Evolutionary conservation across 768 basidiomycete species (phyloP), one percentile per base, ranked within the genome.

Genomic region (Porphyrellus cyaneotinctus): DNA sequence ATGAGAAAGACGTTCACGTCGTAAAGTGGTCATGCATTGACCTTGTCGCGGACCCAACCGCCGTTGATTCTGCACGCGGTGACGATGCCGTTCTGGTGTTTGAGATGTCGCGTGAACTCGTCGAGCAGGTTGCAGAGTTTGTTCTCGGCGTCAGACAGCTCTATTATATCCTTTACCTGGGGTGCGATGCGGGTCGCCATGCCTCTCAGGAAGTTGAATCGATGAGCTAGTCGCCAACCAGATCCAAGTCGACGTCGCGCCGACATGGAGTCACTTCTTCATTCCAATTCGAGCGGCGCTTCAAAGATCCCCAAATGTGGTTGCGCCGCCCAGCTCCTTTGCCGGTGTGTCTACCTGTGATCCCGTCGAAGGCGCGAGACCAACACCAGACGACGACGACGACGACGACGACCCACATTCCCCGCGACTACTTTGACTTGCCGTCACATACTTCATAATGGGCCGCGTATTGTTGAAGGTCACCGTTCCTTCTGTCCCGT

Each of bases 41-140:
- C 95, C 85, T 99, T 99, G 70, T 99, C 97, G 63, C 97, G 78
- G 41, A 98, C 97, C 97, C 97, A 99, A 18, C 97, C 97, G 17
- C 97, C 97, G 12, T 94, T 97, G 43, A 99, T 90, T 59, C 97
- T 80, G 66, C 95, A 95, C 1, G 81, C 78, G 0, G 83, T 84
- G 6, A 70, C 68, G 20, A 83, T 74, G 11, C 76, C 77, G 46
- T 81, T 75, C 31, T 78, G 74, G 51, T 73, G 67, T 51, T 75
- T 77, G 58, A 87, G 72, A 58, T 79, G 72, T 14, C 66, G 70
- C 7, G 85, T 81, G 65, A 88, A 97, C 52, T 85, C 84, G 64
- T 95, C 85, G 48, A 97, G 77, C n/a, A 95, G 76, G 3, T 72
- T 65, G 70, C 90, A 93, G 38, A 97, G 75, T 28, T 72, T 72